phyloP scores from a whole-genome alignment of 371 early-diverging fungal species.

The Mucor piriformis region DNA sequence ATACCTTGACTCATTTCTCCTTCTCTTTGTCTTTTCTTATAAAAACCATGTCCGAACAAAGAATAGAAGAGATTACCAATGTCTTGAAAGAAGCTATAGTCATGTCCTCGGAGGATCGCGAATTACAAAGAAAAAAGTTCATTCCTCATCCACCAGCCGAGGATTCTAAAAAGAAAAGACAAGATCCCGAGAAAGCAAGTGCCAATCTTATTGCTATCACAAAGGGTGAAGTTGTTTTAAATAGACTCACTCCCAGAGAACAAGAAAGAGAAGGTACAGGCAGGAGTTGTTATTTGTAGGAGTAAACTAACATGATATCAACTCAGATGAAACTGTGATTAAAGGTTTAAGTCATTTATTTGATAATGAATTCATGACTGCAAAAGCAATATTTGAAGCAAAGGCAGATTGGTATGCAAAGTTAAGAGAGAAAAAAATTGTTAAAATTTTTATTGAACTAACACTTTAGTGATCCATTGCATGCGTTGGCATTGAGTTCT shows the following conservation, averaged over 20 bases:
- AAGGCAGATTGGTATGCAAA: conserved; percentile 24
- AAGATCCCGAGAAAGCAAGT: conserved; percentile 17
- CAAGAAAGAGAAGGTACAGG: conserved; percentile 42
- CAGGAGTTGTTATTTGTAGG: neutral
- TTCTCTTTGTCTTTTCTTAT: neutral
- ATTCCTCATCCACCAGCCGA: conserved; percentile 14
- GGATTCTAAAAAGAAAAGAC: neutral
- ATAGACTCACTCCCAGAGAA: conserved; percentile 39
- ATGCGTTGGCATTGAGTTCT: conserved; percentile 47
- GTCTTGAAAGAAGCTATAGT: conserved; percentile 16
- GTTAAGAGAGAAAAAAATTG: neutral
- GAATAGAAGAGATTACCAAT: conserved; percentile 22
- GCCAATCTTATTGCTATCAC: conserved; percentile 21
- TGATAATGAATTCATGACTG: conserved; percentile 48
- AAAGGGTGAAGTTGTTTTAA: conserved; percentile 21
- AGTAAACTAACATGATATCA: neutral
- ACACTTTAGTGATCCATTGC: conserved; percentile 35
- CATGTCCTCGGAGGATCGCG: conserved; percentile 11
- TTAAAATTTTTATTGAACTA: neutral
- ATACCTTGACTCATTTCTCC: neutral
- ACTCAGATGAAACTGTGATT: conserved; percentile 39
- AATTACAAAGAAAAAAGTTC: conserved; percentile 3
- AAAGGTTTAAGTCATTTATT: conserved; percentile 45
- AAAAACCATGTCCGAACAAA: neutral
- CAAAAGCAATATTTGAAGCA: conserved; percentile 29